Base-by-base conservation (phyloP, 2,329 filamentous ascomycete genomes). In the Diaporthe sp. region DNA sequence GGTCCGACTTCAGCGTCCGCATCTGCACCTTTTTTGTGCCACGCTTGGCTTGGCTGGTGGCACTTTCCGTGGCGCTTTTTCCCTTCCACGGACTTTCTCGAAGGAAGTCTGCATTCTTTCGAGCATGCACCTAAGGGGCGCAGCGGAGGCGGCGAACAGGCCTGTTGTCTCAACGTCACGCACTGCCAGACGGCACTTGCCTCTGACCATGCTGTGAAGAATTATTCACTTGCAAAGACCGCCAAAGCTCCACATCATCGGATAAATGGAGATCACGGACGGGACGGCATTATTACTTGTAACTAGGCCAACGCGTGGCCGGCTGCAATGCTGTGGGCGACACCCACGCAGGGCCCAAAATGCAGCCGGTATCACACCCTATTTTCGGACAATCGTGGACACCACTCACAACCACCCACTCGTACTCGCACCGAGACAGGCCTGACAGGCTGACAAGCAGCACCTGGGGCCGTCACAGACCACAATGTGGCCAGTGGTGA, bases 361-460 rank as follows among this genome's bases (percentile, higher is more conserved):
- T 54, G 64, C 64, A 70, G 72, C 52, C 72, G 25, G 68, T 71
- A 74, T 74, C 72, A 74, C 72, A 74, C 55, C 58, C 64, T 70
- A 74, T 74, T 70, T 71, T 61, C 54, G 64, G 72, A 50, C 25
- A 15, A 35, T 70, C 64, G 45, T 50, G 64, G 45, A 25, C 64
- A 54, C 64, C n/a, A 28, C n/a, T 54, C 64, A 38, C n/a, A n/a
- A n/a, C 47, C 61, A 35, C 42, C 28, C 22, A 35, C 19, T 47
- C 61, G 60, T 47, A 67, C 64, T 52, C 45, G 45, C 64, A 67
- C 45, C 64, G 30, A 52, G 30, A 67, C 64, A 28, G 25, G 25
- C 50, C 28, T 38, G 30, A 67, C 64, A 28, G 25, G 25, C 50
- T 54, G 50, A 17, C 52, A 30, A 38, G 28, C 42, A 17, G 47